phyloP scores from a whole-genome alignment of 352 stramenopile genomes.

The Globisporangium irregulare region DNA sequence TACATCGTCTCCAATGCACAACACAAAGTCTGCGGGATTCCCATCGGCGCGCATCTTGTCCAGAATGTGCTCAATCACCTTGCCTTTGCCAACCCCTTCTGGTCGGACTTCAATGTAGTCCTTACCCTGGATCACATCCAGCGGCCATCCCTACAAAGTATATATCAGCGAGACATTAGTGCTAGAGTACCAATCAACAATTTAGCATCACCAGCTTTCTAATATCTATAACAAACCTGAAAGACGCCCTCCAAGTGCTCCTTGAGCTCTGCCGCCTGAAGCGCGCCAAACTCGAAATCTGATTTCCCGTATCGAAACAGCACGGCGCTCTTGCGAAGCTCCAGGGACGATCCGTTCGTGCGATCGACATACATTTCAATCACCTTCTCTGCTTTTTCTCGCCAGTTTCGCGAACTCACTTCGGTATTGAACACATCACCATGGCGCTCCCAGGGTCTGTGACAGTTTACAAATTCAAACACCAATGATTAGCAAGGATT shows the following conservation, averaged over 20 bases:
- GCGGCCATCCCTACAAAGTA: conserved; percentile 43
- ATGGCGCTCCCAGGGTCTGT: conserved; percentile 58
- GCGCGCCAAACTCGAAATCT: conserved; percentile 97
- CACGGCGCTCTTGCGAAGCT: conserved; percentile 96
- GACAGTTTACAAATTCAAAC: background rate
- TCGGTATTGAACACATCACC: conserved; percentile 62
- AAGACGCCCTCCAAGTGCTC: conserved; percentile 96
- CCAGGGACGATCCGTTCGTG: conserved; percentile 98
- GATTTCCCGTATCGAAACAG: conserved; percentile 98
- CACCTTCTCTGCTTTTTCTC: conserved; percentile 92
- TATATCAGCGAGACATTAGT: background rate
- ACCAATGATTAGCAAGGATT: too few species aligned
- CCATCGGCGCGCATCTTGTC: conserved; percentile 56
- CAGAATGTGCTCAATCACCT: conserved; percentile 93
- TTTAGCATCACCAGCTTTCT: background rate
- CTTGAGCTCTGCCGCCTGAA: conserved; percentile 97
- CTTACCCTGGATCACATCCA: conserved; percentile 85
- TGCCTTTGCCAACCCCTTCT: conserved; percentile 96
- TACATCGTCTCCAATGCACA: conserved; percentile 98
- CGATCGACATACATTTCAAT: conserved; percentile 98
- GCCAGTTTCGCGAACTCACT: conserved; percentile 83
- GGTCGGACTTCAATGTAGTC: conserved; percentile 98
- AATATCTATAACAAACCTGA: conserved; percentile 16
- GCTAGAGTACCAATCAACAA: background rate
- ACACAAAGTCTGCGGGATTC: conserved; percentile 92